Percentiles rank a stretch among this genome's conserved stretches.
Conservation (phyloP, 352 stramenopile genomes). For the Saprolegnia diclina region DNA sequence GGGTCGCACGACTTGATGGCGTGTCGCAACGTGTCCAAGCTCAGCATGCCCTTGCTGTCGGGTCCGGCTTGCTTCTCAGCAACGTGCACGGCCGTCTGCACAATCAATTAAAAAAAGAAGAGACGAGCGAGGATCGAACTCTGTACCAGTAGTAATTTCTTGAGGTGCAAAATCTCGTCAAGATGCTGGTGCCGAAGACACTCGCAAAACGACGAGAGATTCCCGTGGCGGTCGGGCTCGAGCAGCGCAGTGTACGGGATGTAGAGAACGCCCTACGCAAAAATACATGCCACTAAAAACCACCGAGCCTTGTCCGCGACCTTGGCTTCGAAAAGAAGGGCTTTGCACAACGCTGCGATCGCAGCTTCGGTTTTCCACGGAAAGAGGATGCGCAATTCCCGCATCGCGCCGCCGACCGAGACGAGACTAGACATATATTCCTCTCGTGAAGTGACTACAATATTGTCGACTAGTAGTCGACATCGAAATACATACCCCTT, state of each 20-base stretch:
- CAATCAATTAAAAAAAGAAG: neutral
- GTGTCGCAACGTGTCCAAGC: slow-evolving; percentile 8
- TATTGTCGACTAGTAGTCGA: neutral
- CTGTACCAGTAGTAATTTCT: neutral
- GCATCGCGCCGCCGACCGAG: slow-evolving; percentile 41
- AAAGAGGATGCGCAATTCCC: slow-evolving; percentile 42
- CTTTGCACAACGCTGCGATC: slow-evolving; percentile 40
- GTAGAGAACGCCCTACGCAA: neutral
- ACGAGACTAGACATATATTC: slow-evolving; percentile 30
- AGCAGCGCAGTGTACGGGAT: slow-evolving; percentile 10
- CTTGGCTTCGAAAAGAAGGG: slow-evolving; percentile 39
- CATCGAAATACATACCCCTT: neutral
- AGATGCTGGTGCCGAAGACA: neutral
- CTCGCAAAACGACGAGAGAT: slow-evolving; percentile 7
- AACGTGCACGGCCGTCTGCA: neutral
- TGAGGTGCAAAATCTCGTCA: neutral
- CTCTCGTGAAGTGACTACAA: no score
- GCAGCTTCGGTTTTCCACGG: slow-evolving; percentile 53
- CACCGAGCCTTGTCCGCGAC: no score
- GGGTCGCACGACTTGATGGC: slow-evolving; percentile 3
- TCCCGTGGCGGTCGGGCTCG: slow-evolving; percentile 9
- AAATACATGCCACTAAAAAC: neutral
- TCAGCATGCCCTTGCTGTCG: slow-evolving; percentile 15
- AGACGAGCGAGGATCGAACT: neutral
- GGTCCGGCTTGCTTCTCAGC: slow-evolving; percentile 3